phyloP scores from a whole-genome alignment of 805 yeast genomes.

The Priceomyces fermenticarens region DNA sequence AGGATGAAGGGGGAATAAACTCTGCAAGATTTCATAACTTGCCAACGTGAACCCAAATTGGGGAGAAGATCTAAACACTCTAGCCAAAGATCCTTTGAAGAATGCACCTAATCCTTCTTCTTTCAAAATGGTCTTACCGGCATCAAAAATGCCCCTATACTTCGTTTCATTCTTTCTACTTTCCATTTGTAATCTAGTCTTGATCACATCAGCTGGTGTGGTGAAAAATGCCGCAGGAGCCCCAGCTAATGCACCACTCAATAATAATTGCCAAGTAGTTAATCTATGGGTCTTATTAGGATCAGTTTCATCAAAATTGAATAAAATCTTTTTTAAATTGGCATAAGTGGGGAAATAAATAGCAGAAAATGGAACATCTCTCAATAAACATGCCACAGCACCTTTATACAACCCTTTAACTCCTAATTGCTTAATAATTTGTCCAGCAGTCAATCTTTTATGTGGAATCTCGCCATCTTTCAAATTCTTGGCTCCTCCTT shows the following conservation, averaged over 20 bases:
- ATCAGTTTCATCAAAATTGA: slow-evolving; percentile 75
- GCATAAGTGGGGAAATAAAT: slow-evolving; percentile 97
- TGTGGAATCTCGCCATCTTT: slow-evolving; percentile 39
- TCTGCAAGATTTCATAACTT: slow-evolving; percentile 90
- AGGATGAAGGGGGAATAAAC: slow-evolving; percentile 66
- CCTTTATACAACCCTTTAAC: slow-evolving; percentile 87
- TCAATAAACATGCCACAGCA: slow-evolving; percentile 81
- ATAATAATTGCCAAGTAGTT: slow-evolving; percentile 77
- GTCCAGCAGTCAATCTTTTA: slow-evolving; percentile 54
- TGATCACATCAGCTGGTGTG: slow-evolving; percentile 95
- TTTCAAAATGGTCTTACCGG: slow-evolving; percentile 64
- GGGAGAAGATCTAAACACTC: slow-evolving; percentile 93
- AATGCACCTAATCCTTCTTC: slow-evolving; percentile 87
- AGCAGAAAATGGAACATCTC: slow-evolving; percentile 96
- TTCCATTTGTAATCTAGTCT: slow-evolving; percentile 89
- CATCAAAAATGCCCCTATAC: slow-evolving; percentile 75
- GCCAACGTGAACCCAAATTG: slow-evolving; percentile 98
- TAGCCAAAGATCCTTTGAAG: slow-evolving; percentile 95
- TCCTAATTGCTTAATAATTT: slow-evolving; percentile 77
- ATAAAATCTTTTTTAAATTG: slow-evolving; percentile 78
- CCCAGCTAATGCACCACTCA: slow-evolving; percentile 93
- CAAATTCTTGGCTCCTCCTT: slow-evolving; percentile 39
- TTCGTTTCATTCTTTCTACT: slow-evolving; percentile 71
- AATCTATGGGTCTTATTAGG: slow-evolving; percentile 56
- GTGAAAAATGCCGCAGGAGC: slow-evolving; percentile 97